Base-by-base conservation (phyloP, 2,329 filamentous ascomycete genomes). In the Tolypocladium sp. region DNA sequence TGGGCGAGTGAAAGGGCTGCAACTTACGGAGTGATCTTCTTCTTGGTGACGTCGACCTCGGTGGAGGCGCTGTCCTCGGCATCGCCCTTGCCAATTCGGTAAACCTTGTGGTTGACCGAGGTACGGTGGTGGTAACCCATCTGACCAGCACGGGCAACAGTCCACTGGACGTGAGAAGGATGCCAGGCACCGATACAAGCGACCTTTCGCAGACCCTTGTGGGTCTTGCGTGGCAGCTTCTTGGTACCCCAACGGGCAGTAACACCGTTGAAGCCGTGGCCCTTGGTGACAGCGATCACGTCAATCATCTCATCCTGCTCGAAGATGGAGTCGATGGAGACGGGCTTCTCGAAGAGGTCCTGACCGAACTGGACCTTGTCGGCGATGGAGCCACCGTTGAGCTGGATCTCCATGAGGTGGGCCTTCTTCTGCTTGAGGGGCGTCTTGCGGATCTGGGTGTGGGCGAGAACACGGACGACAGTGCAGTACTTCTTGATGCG, bases 401-500 rank as follows among this genome's bases (percentile, higher is more conserved):
- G 81, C 85, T 99, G 94, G 79, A 99, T 92, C 85, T 99, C 94
- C 94, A 99, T 99, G 71, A 99, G 86, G 82, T 99, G 94, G 74
- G 94, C 93, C 91, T 97, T 99, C 92, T 99, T 99, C 87, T 99
- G 94, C 90, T 97, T 97, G 80, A 99, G 89, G 66, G 94, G 93
- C 64, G 94, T 97, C 89, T 95, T 93, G 87, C 89, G 88, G 86
- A 97, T 92, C 84, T 99, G 94, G 71, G 94, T 97, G 89, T 99
- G 94, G 79, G 94, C 93, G 78, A 99, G 92, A 70, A 99, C 87
- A 80, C 94, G 94, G 84, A 99, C 90, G 79, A 97, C 92, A 71
- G 92, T 94, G 90, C 93, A 97, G 91, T 99, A 99, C 86, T 97
- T 97, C 91, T 97, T 96, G 83, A 99, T 97, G 81, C 94, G 92